Evolutionary conservation across 306 rosid genomes (phyloP), one percentile per base, ranked within the genome.

Genomic region (Herpetospermum pedunculosum): DNA sequence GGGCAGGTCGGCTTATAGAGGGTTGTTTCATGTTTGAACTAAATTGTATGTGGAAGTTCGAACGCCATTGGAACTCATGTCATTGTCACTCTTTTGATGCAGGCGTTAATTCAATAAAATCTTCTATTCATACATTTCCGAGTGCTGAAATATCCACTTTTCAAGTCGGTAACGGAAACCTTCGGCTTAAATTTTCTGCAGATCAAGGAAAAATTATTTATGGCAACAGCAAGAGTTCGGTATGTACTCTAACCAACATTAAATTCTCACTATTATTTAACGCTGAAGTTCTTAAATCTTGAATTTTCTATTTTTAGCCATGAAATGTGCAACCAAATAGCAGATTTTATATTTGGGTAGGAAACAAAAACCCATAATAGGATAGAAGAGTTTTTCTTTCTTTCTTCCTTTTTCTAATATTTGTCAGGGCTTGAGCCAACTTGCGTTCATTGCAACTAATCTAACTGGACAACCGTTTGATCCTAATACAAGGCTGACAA

Each of bases 81-180:
- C 79, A 71, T 54, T 21, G 73, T 74, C 35, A n/a, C 32, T 54
- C 75, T 47, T 62, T 80, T 59, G 71, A 70, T 85, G 72, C 71
- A 93, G 98, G 92, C 58, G 49, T 55, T 67, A 41, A 80, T 53
- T 73, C 88, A 67, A 80, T 81, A 65, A 90, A 83, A 86, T 93
- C 97, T 58, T 80, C 85, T 26, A 64, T 77, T 55, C 43, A 76
- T 47, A 72, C 72, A 55, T 75, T 81, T 78, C 80, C 75, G 5
- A 74, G 70, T 34, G 25, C 68, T 46, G 85, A 79, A 76, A 49
- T 72, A 40, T 76, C 85, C 8, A 79, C 79, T 37, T 48, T 85
- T 78, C 77, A 78, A 79, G 85, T 85, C 69, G 89, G 87, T 37
- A 80, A 74, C 38, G 87, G 85, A 79, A 81, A 85, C 74, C 63